phyloP scores from a whole-genome alignment of 768 basidiomycete species.

The Chalciporus sphaerocephalus region DNA sequence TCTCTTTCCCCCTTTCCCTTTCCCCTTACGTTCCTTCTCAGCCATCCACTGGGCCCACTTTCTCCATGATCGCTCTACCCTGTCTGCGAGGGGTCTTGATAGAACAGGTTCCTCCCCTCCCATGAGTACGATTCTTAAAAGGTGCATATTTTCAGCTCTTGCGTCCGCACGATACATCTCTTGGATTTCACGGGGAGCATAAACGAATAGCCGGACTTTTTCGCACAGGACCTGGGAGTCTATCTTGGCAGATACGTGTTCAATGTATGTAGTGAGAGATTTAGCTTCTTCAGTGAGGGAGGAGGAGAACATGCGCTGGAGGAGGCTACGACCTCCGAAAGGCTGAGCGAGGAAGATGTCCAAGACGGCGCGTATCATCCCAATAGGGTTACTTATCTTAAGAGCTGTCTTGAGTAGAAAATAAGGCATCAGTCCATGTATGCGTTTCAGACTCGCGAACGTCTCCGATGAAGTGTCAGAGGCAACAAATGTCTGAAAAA shows the following conservation, averaged over 20 bases:
- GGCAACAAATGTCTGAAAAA: constrained; percentile 93
- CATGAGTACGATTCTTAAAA: constrained; percentile 77
- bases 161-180: constrained; percentile 77
- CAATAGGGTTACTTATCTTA: constrained; percentile 90
- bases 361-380: constrained; percentile 89
- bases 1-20: background rate
- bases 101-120: constrained; percentile 72
- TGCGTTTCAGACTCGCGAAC: constrained; percentile 80
- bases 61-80: constrained; percentile 70
- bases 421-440: constrained; percentile 97
- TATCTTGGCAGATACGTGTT: constrained; percentile 81
- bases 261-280: constrained; percentile 80
- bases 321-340: constrained; percentile 87
- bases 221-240: constrained; percentile 85
- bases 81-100: constrained; percentile 72
- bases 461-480: constrained; percentile 89
- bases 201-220: constrained; percentile 82
- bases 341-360: constrained; percentile 97
- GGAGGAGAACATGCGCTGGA: constrained; percentile 96
- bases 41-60: constrained; percentile 75
- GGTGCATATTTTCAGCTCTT: constrained; percentile 63
- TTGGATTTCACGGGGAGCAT: constrained; percentile 86
- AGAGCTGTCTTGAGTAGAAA: constrained; percentile 91
- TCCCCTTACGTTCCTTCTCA: constrained; percentile 49
- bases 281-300: constrained; percentile 88